These are phyloP conservation scores for Kurtzmaniella quercitrusa DNA, from an alignment of 1,139 yeast species.

Conservation along the genomic window DNA sequence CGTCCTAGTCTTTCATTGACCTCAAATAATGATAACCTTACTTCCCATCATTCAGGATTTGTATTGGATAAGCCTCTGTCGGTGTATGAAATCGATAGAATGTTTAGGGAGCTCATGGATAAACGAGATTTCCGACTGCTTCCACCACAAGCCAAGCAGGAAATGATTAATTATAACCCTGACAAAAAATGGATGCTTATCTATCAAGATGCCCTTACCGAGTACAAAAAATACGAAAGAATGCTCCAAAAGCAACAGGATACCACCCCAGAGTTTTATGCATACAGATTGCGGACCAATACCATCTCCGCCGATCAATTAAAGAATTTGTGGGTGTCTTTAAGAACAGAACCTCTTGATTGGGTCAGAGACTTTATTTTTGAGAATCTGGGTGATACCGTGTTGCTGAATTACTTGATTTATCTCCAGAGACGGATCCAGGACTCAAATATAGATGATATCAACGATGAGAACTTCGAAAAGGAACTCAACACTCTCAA, in stretches of 20 bases:
- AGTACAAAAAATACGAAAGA: conserved; percentile 56
- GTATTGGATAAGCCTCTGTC: conserved; percentile 53
- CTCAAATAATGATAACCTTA: conserved; percentile 17
- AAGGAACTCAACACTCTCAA: conserved; percentile 45
- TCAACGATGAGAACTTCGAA: conserved; percentile 43
- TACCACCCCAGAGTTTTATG: conserved; percentile 72
- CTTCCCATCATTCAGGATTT: conserved; percentile 17
- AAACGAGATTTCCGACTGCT: conserved; percentile 78
- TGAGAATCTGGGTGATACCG: conserved; percentile 84
- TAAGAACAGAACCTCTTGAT: conserved; percentile 84
- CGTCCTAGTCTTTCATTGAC: conserved; percentile 25
- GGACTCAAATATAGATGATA: conserved; percentile 31
- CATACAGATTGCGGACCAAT: conserved; percentile 68
- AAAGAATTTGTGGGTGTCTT: conserved; percentile 83
- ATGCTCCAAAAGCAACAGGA: conserved; percentile 31
- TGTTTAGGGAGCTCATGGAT: conserved; percentile 70
- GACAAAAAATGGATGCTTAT: conserved; percentile 92
- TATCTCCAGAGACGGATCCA: conserved; percentile 37
- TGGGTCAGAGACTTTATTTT: conserved; percentile 82
- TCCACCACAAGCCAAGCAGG: conserved; percentile 73
- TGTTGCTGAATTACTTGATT: conserved; percentile 47
- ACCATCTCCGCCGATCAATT: conserved; percentile 67
- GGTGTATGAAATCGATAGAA: conserved; percentile 55
- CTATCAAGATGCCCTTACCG: conserved; percentile 81
- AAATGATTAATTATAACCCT: conserved; percentile 69